Percentiles rank a stretch among this genome's conserved stretches.
These are phyloP conservation scores for Pestalotiopsis sp. DNA, from an alignment of 2,329 filamentous ascomycete species.

Conservation along the genomic window DNA sequence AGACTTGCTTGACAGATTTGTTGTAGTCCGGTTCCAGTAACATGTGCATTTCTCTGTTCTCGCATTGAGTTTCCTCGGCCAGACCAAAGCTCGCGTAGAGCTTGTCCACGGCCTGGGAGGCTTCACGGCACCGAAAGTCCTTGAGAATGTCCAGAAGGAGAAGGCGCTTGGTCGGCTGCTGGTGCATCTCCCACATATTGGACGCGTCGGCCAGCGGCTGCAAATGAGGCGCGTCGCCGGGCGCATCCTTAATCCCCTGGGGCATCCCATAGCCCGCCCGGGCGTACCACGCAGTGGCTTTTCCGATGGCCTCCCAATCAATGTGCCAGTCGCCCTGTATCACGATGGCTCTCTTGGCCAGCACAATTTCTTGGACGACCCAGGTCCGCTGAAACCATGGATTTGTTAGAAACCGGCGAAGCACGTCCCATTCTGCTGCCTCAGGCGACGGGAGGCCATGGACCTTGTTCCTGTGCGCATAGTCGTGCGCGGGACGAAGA, in stretches of 20 bases:
- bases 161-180: neutral
- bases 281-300: neutral
- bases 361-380: constrained; percentile 20
- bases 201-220: neutral
- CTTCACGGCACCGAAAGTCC: neutral
- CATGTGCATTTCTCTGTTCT: constrained; percentile 2
- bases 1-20: constrained; percentile 6
- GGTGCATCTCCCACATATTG: neutral
- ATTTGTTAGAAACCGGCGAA: constrained; percentile 3
- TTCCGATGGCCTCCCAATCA: constrained; percentile 11
- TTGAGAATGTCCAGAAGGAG: neutral
- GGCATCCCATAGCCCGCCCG: neutral
- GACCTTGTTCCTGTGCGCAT: neutral
- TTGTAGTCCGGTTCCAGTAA: constrained; percentile 15
- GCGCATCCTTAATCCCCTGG: neutral
- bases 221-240: neutral
- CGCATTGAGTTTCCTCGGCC: constrained; percentile 2
- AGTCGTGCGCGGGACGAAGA: neutral
- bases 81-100: constrained; percentile 9
- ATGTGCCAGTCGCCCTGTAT: constrained; percentile 14
- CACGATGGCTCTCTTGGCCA: constrained; percentile 11
- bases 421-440: neutral
- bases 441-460: neutral
- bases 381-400: constrained; percentile 19
- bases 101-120: neutral